Conservation (phyloP, 306 rosid genomes). For the Citrullus amarus region DNA sequence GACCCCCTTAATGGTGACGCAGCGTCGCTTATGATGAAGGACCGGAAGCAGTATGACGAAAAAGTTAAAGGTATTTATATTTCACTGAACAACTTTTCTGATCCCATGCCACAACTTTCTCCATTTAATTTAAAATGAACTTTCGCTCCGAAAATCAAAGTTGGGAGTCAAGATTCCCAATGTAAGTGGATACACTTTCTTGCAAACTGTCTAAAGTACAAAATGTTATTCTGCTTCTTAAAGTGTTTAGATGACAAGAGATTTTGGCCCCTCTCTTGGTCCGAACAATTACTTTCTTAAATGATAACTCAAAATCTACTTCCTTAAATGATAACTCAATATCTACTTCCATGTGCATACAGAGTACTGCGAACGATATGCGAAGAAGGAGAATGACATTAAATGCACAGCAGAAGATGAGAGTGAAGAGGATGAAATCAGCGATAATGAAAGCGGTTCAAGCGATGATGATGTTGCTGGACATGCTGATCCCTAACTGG, state of each 20-base stretch:
- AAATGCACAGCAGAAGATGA: constrained; percentile 62
- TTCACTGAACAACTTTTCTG: neutral
- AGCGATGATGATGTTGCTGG: constrained; percentile 88
- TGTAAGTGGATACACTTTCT: neutral
- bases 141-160: neutral
- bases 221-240: neutral
- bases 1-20: constrained; percentile 98
- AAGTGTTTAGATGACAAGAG: neutral
- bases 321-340: constrained; percentile 1
- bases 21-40: constrained; percentile 97
- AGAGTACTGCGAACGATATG: constrained; percentile 93
- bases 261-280: neutral
- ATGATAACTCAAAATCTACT: neutral
- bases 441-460: constrained; percentile 55
- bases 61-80: constrained; percentile 71
- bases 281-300: neutral
- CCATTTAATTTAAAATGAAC: neutral
- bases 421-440: constrained; percentile 59
- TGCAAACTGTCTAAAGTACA: neutral
- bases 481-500: constrained; percentile 56
- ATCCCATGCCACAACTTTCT: neutral
- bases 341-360: constrained; percentile 19
- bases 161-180: neutral
- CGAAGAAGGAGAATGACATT: constrained; percentile 59
- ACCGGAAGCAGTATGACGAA: constrained; percentile 68